Base-by-base conservation (phyloP, 257 asterid species). In the Solanum sitiens region DNA sequence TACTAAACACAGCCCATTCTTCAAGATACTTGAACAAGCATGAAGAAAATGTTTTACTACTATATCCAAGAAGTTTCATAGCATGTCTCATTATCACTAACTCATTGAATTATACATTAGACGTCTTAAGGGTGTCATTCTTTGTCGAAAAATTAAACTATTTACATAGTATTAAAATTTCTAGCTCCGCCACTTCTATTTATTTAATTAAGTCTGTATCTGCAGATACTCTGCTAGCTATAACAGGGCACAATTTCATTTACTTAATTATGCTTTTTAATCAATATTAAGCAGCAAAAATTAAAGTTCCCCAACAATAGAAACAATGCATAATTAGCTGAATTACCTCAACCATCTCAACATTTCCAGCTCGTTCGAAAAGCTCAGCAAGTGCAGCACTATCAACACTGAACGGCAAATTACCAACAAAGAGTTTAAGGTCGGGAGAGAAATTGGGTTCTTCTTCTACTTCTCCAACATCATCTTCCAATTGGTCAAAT, bases 281-380 rank as follows among this genome's bases (percentile, higher is more conserved):
- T 50, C 21, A 33, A 72, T 45, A 72, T 73, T 20, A 73, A 35
- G 25, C 4, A 39, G 14, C 50, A 73, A 73, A 73, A 73, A 37
- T 14, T 70, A 32, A 70, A 2, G n/a, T 71, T 35, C 5, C 27
- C 27, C 50, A 37, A 74, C 4, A 18, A 74, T 4, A 71, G 25
- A 71, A 68, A 76, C 2, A 79, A 27, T 45, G 13, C 15, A 50
- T 0, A 45, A 11, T 80, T 1, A 47, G 4, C 70, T 16, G 18
- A 80, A 80, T 16, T 91, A 97, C 99, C 99, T 97, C 99, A 87
- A 94, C 99, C 98, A 94, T 93, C 91, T 95, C 98, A 50, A 95
- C 99, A 65, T 87, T 93, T 40, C 99, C 99, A 85, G 95, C 96
- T 61, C 91, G 94, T 74, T 92, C 94, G 42, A 97, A 97, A 92